Base-by-base conservation (phyloP, 768 basidiomycete species). In the Tylopilus sp. region DNA sequence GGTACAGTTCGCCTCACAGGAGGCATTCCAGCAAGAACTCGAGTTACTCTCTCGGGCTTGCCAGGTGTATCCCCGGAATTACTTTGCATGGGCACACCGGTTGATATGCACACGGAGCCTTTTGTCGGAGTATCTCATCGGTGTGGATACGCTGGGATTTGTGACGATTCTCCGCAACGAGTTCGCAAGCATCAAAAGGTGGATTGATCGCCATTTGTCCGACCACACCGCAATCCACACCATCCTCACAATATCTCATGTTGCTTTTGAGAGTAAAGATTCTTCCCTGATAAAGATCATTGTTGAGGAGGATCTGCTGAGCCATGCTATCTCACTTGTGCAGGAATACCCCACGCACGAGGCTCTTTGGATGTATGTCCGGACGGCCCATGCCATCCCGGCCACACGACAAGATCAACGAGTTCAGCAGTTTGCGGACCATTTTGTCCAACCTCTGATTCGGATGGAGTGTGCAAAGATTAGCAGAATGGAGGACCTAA, bases 21-120 rank as follows among this genome's bases (percentile, higher is more conserved):
- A 65, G 1, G 59, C 57, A 28, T 59, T 83, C 40, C 63, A 63
- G 39, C 52, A 62, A n/a, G 87, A 89, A 62, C 70, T 86, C 36
- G 59, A 60, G 6, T 57, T 81, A 43, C 68, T 76, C 13, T 65
- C 73, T 35, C 65, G 66, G 31, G 79, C 84, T 26, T 82, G 82
- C 66, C 79, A 81, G 57, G 65, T 73, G 6, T 85, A 88, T 60
- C 82, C 82, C 9, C 79, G 87, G 13, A 89, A 88, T 60, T 89
- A 88, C 61, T 79, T 84, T 64, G 85, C 83, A 4, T 88, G 87
- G 87, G 63, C 73, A 1, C 83, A 88, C 57, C 80, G 84, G 61
- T 71, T 72, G 42, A 76, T 76, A 38, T 71, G 81, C 48, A 62
- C 79, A 76, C 53, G 58, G 69, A 31, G 60, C 69, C 33, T 65